Base-by-base conservation (phyloP, 2,329 filamentous ascomycete species). In the Fusarium redolens region DNA sequence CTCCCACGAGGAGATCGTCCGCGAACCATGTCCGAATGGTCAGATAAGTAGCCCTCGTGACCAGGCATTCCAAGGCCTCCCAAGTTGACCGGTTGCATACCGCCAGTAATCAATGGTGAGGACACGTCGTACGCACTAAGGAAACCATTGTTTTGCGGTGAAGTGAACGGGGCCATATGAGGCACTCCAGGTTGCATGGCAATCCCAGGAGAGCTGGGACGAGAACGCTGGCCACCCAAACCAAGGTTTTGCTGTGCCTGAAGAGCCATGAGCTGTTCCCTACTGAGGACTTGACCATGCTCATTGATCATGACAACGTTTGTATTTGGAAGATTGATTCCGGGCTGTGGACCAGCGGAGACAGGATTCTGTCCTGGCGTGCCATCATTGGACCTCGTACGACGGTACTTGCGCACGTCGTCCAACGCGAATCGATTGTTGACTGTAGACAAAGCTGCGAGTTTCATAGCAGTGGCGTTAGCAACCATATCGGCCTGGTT, bases 381-480 rank as follows among this genome's bases (percentile, higher is more conserved):
- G 15, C 70, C 92, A 78, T 98, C 96, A 77, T 95, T 95, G 54
- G 96, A 98, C 68, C 95, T 91, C 74, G 95, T 91, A 68, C 96
- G 93, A 72, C 96, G 94, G 83, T 96, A 98, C 84, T 98, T 98
- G 79, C 95, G 94, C 70, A 97, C 96, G 81, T 99, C 96, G 78
- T 99, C 96, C 66, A 99, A 87, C 58, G 96, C 95, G 78, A 99
- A 97, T 45, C 96, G 93, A 82, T 98, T 99, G 86, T 98, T 99
- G 55, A 99, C 96, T 5, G 96, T 99, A 9, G 96, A 98, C 50
- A 99, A 87, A 22, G 96, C 96, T 50, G 96, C 96, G 57, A 99
- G 89, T 83, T 99, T 99, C 96, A 99, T 99, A 28, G 96, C 96
- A 20, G 96, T 98, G 31, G 96, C 96, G 80, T 98, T 99, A 66